A percentile compares a stretch with the other conserved stretches of the same genome.
Conservation (phyloP, 495 filamentous ascomycete species). For the Ramalina intermedia region DNA sequence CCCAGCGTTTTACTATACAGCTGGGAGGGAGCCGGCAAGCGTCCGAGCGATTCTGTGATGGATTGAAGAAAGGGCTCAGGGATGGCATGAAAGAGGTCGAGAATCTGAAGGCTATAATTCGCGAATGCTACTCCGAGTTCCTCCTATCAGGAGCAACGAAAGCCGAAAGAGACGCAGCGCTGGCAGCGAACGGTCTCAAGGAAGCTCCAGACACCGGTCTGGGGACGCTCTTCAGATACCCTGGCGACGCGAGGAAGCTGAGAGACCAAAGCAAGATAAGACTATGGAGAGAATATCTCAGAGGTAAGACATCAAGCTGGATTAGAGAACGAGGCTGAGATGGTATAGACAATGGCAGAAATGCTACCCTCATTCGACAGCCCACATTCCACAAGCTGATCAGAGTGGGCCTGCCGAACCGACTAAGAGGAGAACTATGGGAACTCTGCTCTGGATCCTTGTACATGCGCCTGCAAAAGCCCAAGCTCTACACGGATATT, state of each 20-base stretch:
- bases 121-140: constrained; percentile 88
- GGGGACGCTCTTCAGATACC: constrained; percentile 87
- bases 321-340: constrained; percentile 3
- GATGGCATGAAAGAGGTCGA: constrained; percentile 75
- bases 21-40: constrained; percentile 74
- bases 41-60: constrained; percentile 93
- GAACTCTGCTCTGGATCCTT: constrained; percentile 85
- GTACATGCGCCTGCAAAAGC: constrained; percentile 72
- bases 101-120: constrained; percentile 59
- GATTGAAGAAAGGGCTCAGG: constrained; percentile 74
- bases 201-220: constrained; percentile 81
- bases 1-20: constrained; percentile 77
- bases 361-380: constrained; percentile 80
- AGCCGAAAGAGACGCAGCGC: constrained; percentile 19
- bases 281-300: constrained; percentile 88
- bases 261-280: constrained; percentile 95
- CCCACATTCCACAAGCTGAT: constrained; percentile 97
- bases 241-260: constrained; percentile 88
- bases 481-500: constrained; percentile 69
- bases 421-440: constrained; percentile 89
- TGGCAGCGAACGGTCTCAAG: constrained; percentile 30
- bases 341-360: constrained; percentile 72
- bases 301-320: constrained; percentile 30
- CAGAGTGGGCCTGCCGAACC: constrained; percentile 85
- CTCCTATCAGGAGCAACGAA: constrained; percentile 45